Evolutionary conservation across 73 alveolate genomes (phyloP).

Genomic region (Uronychia setigera): DNA sequence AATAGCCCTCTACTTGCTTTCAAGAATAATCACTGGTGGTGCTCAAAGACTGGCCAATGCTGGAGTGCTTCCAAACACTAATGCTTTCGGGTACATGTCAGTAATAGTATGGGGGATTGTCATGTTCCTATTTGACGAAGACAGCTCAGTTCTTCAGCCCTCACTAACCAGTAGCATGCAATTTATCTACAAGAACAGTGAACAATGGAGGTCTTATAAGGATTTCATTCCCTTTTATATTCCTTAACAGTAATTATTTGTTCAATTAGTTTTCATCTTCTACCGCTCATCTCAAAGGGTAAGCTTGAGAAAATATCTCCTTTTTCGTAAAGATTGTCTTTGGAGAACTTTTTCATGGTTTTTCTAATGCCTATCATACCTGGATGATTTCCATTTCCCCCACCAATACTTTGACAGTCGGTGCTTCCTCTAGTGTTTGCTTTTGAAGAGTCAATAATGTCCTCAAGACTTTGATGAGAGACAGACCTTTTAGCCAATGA

Average conservation of each 20-base stretch:
- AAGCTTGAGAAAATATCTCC: not conserved
- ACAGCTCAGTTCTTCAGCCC: conserved; percentile 63
- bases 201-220: conserved; percentile 46
- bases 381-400: no score
- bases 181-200: conserved; percentile 75
- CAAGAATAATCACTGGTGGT: conserved; percentile 69
- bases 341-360: no score
- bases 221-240: conserved; percentile 71
- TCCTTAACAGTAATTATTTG: conserved; percentile 3
- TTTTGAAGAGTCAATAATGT: no score
- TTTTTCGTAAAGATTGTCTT: no score
- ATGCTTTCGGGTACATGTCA: conserved; percentile 59
- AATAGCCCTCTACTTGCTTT: conserved; percentile 72
- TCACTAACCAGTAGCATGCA: conserved; percentile 74
- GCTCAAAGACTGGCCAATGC: conserved; percentile 47
- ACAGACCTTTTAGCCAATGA: no score
- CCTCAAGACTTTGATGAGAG: no score
- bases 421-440: no score
- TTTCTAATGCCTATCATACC: no score
- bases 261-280: no score
- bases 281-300: not conserved
- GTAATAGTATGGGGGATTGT: conserved; percentile 80
- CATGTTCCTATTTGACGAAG: conserved; percentile 80
- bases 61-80: conserved; percentile 44
- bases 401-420: no score